phyloP scores from a whole-genome alignment of 805 yeast genomes.

The Schwanniomyces occidentalis region DNA sequence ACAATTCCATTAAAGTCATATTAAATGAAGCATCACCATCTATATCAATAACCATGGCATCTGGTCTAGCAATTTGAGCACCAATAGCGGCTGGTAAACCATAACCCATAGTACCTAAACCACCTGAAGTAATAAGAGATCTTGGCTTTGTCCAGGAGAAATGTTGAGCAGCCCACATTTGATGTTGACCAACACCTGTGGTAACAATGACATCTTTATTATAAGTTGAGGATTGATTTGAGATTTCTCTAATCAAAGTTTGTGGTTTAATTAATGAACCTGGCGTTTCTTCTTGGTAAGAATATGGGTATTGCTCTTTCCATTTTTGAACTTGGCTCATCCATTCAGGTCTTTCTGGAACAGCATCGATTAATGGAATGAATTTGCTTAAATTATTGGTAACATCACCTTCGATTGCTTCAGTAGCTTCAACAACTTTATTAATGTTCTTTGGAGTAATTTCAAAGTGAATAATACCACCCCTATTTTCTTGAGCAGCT shows the following conservation, averaged over 20 bases:
- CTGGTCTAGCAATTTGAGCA: conserved; percentile 95
- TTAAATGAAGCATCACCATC: conserved; percentile 99
- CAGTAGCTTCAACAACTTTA: conserved; percentile 95
- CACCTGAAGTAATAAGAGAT: conserved; percentile 96
- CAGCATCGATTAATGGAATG: conserved; percentile 67
- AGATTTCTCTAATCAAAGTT: conserved; percentile 78
- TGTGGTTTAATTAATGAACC: conserved; percentile 88
- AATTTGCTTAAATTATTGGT: conserved; percentile 71
- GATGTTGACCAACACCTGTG: conserved; percentile 99
- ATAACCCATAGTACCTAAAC: conserved; percentile 98
- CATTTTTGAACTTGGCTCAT: conserved; percentile 69
- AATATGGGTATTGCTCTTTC: conserved; percentile 85
- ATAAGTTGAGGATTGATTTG: conserved; percentile 63
- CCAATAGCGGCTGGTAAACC: conserved; percentile 98
- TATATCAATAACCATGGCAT: conserved; percentile 91
- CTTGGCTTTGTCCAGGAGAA: conserved; percentile 93
- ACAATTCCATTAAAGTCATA: conserved; percentile 93
- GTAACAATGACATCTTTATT: conserved; percentile 82
- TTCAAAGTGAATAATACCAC: conserved; percentile 97
- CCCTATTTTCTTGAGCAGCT: conserved; percentile 85
- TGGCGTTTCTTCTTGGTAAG: conserved; percentile 77
- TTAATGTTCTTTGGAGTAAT: conserved; percentile 95
- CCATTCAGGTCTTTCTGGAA: conserved; percentile 78
- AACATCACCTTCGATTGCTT: conserved; percentile 96
- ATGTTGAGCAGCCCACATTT: conserved; percentile 99